Evolutionary conservation across 2,329 filamentous ascomycete genomes (phyloP).

Genomic region (Arthrobotrys megalospora): DNA sequence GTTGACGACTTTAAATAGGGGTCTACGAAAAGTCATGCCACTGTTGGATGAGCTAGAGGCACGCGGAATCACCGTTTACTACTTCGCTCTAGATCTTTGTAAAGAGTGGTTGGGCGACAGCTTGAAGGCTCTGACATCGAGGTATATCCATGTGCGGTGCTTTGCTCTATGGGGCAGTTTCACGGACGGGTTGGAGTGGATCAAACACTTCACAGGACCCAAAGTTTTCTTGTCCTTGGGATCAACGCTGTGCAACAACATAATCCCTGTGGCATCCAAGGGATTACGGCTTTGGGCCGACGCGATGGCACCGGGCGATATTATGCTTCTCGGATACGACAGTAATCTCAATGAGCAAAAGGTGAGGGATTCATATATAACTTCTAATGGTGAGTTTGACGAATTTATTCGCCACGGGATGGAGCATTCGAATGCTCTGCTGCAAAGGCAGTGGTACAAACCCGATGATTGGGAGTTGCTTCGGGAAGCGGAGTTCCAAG

Average conservation of each 20-base stretch:
- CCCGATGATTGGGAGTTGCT: slow-evolving; percentile 5
- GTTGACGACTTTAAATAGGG: slow-evolving; percentile 1
- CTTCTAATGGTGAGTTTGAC: neutral
- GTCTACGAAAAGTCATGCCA: slow-evolving; percentile 15
- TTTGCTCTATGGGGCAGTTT: slow-evolving; percentile 14
- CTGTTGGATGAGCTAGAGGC: slow-evolving; percentile 5
- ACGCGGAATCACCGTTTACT: neutral
- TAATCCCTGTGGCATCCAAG: slow-evolving; percentile 16
- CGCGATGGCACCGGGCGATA: neutral
- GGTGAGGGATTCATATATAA: neutral
- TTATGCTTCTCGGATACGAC: slow-evolving; percentile 17
- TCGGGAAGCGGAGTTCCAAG: slow-evolving; percentile 18
- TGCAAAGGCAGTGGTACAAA: slow-evolving; percentile 6
- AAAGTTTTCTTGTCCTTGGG: slow-evolving; percentile 19
- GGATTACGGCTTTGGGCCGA: slow-evolving; percentile 15
- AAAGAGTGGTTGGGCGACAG: slow-evolving; percentile 4
- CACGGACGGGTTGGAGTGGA: slow-evolving; percentile 16
- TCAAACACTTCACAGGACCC: slow-evolving; percentile 9
- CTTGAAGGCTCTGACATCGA: neutral
- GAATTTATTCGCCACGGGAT: slow-evolving; percentile 23
- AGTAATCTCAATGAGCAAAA: slow-evolving; percentile 6
- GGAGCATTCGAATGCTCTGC: slow-evolving; percentile 11
- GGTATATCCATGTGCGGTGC: slow-evolving; percentile 8
- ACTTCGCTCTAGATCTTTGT: slow-evolving; percentile 19
- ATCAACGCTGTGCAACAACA: slow-evolving; percentile 22